Evolutionary conservation across 2,329 filamentous ascomycete species (phyloP).

Genomic region (Calonectria honghensis): DNA sequence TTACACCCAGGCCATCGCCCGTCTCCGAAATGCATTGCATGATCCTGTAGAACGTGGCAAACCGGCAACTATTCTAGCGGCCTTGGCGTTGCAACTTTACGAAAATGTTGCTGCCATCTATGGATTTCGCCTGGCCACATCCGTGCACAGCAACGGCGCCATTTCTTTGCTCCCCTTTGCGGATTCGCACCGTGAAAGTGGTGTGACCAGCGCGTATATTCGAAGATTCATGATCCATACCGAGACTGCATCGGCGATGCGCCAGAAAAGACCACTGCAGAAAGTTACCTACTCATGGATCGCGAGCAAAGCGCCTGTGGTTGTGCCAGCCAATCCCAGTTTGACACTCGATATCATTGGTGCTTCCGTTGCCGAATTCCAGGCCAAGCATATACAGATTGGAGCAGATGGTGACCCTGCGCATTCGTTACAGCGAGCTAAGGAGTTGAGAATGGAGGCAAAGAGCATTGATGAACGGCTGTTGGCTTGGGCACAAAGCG

Average conservation of each 20-base stretch:
- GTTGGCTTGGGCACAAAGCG: slow-evolving; percentile 19
- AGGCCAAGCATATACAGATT: neutral
- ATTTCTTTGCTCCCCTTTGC: slow-evolving; percentile 30
- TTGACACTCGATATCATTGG: slow-evolving; percentile 38
- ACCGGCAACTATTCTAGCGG: slow-evolving; percentile 33
- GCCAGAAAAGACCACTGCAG: slow-evolving; percentile 24
- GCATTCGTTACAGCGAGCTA: neutral
- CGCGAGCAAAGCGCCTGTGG: neutral
- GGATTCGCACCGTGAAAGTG: neutral
- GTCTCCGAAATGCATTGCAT: slow-evolving; percentile 29
- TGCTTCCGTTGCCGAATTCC: slow-evolving; percentile 34
- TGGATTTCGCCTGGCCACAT: slow-evolving; percentile 10
- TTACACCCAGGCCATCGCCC: slow-evolving; percentile 28
- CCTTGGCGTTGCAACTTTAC: slow-evolving; percentile 37
- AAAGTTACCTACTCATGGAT: slow-evolving; percentile 25
- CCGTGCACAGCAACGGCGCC: slow-evolving; percentile 36
- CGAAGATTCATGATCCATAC: slow-evolving; percentile 30
- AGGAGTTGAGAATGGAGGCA: slow-evolving; percentile 25
- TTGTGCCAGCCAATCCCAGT: slow-evolving; percentile 27
- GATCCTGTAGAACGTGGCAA: slow-evolving; percentile 31
- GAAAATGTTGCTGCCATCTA: slow-evolving; percentile 35
- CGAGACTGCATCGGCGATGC: slow-evolving; percentile 32
- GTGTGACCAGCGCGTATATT: slow-evolving; percentile 11
- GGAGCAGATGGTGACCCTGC: too few species aligned
- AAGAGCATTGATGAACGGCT: slow-evolving; percentile 23